Evolutionary conservation across 768 basidiomycete species (phyloP).

Genomic region (Trichaptum fuscoviolaceum): DNA sequence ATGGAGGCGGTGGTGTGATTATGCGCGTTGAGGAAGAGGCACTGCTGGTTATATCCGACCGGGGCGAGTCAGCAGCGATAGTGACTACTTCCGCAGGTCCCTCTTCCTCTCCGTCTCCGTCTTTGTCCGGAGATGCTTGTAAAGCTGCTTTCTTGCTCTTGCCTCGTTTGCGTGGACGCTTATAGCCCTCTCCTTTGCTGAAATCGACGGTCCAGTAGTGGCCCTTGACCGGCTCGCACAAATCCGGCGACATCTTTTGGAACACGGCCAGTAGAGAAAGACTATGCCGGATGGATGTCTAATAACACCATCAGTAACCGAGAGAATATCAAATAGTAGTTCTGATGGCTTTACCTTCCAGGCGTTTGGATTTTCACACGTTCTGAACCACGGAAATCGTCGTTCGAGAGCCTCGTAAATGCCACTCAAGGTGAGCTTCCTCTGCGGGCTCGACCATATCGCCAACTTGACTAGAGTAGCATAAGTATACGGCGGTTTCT

Average conservation of each 20-base stretch:
- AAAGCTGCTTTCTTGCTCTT: not conserved
- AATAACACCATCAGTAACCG: conserved; percentile 2
- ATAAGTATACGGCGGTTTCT: conserved; percentile 35
- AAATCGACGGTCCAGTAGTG: conserved; percentile 55
- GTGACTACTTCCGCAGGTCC: conserved; percentile 22
- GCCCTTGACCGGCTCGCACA: conserved; percentile 67
- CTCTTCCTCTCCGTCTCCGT: conserved; percentile 29
- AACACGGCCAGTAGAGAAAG: conserved; percentile 57
- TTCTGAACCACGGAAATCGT: conserved; percentile 48
- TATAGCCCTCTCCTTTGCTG: conserved; percentile 53
- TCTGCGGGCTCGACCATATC: conserved; percentile 52
- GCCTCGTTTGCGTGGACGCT: conserved; percentile 49
- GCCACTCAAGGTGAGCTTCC: conserved; percentile 55
- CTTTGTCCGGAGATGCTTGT: conserved; percentile 22
- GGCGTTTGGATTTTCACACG: conserved; percentile 30
- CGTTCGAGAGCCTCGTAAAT: conserved; percentile 53
- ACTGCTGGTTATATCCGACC: not conserved
- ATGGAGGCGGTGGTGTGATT: conserved; percentile 39
- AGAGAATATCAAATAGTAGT: not conserved
- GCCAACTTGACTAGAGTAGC: conserved; percentile 57
- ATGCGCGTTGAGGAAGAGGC: conserved; percentile 21
- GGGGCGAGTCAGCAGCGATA: not conserved
- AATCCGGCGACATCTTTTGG: conserved; percentile 43
- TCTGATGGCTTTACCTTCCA: conserved; percentile 49
- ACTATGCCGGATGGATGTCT: conserved; percentile 51